Evolutionary conservation across 2,329 filamentous ascomycete genomes (phyloP).

Genomic region (Ophioceras dolichostomum): DNA sequence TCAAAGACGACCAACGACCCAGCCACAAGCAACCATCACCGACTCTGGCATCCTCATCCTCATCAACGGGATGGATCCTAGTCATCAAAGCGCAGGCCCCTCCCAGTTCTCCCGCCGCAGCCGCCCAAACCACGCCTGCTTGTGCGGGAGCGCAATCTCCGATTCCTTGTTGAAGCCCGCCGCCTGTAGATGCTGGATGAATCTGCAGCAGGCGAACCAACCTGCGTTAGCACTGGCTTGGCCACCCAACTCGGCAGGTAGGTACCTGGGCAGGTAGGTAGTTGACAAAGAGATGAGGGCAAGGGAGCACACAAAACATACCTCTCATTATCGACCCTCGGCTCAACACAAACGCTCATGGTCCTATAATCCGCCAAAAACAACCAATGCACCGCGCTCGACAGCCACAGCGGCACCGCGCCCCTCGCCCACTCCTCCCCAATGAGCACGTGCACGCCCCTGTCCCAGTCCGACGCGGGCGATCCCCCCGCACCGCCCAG

Average conservation of each 20-base stretch:
- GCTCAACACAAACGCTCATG: constrained; percentile 74
- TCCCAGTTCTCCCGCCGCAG: constrained; percentile 72
- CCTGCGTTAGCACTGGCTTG: too few species aligned
- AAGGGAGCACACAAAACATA: constrained; percentile 21
- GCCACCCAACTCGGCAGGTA: too few species aligned
- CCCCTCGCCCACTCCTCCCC: constrained; percentile 90
- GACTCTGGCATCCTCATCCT: too few species aligned
- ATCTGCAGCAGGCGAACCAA: constrained; percentile 37
- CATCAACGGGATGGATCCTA: too few species aligned
- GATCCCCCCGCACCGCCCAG: constrained; percentile 32
- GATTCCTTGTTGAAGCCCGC: constrained; percentile 77
- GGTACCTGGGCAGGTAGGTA: too few species aligned
- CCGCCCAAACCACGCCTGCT: constrained; percentile 79
- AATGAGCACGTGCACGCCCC: constrained; percentile 78
- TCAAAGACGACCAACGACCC: too few species aligned
- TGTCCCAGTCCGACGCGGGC: constrained; percentile 65
- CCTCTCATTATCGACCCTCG: constrained; percentile 83
- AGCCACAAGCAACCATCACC: too few species aligned
- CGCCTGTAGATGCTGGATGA: constrained; percentile 57
- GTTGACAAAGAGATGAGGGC: too few species aligned
- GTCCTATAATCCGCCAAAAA: constrained; percentile 69
- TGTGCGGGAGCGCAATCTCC: constrained; percentile 81
- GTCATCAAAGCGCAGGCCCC: constrained; percentile 43
- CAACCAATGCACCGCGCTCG: constrained; percentile 76
- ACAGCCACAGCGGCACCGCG: constrained; percentile 70